Conservation (phyloP, 2,329 filamentous ascomycete species). For the Aspergillus arachidicola region DNA sequence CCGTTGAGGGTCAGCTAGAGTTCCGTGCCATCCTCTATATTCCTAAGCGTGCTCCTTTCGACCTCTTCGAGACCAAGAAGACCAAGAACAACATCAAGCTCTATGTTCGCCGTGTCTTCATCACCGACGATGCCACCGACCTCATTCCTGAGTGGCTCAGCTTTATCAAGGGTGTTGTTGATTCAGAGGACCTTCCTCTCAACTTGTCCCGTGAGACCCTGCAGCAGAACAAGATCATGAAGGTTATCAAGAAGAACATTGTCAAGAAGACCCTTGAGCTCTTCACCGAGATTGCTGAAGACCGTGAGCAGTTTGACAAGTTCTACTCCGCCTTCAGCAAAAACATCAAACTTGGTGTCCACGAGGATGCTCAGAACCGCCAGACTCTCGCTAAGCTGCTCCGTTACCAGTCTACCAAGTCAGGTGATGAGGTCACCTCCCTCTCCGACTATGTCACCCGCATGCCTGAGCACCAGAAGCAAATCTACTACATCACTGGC, state of each 20-base stretch:
- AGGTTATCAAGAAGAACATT: slow-evolving; percentile 99
- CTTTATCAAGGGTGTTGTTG: slow-evolving; percentile 99
- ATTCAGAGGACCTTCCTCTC: slow-evolving; percentile 98
- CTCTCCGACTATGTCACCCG: slow-evolving; percentile 97
- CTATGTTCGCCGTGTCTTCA: slow-evolving; percentile 99
- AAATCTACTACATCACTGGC: slow-evolving; percentile 99
- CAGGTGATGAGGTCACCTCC: slow-evolving; percentile 91
- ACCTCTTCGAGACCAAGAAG: slow-evolving; percentile 99
- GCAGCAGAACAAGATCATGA: slow-evolving; percentile 99
- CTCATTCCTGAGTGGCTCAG: slow-evolving; percentile 99
- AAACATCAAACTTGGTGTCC: slow-evolving; percentile 99
- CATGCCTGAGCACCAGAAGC: slow-evolving; percentile 99
- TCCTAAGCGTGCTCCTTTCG: slow-evolving; percentile 98
- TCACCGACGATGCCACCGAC: slow-evolving; percentile 98
- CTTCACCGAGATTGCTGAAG: slow-evolving; percentile 98
- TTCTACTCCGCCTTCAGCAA: slow-evolving; percentile 99
- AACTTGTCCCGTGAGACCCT: slow-evolving; percentile 99
- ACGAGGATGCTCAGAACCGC: slow-evolving; percentile 99
- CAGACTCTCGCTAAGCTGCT: slow-evolving; percentile 91
- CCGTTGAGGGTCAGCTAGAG: slow-evolving; percentile 99
- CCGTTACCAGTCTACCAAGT: slow-evolving; percentile 98
- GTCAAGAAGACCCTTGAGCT: slow-evolving; percentile 99
- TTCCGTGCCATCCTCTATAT: slow-evolving; percentile 99
- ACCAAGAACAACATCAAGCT: slow-evolving; percentile 99
- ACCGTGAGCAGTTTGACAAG: slow-evolving; percentile 99